Evolutionary conservation across 1,284 basidiomycete species (phyloP).

Genomic region (Cystobasidiaceae sp.): DNA sequence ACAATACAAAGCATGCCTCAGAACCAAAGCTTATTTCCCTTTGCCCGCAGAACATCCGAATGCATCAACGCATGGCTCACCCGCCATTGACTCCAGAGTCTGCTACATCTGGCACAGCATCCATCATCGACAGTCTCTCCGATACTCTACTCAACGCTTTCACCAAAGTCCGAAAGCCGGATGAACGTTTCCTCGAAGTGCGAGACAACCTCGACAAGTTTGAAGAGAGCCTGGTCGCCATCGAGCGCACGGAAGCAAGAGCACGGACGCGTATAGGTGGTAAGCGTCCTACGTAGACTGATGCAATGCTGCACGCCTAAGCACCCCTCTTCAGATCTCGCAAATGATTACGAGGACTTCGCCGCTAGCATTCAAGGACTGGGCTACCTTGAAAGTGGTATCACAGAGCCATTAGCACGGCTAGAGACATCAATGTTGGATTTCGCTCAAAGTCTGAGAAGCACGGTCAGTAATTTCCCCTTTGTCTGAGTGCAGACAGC

Average conservation of each 20-base stretch:
- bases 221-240: conserved; percentile 76
- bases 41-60: conserved; percentile 70
- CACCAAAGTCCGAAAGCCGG: conserved; percentile 88
- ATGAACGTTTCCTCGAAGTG: conserved; percentile 89
- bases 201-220: conserved; percentile 86
- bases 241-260: conserved; percentile 73
- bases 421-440: conserved; percentile 92
- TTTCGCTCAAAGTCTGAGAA: conserved; percentile 77
- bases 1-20: too few relatives aligned
- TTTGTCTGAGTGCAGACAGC: conserved; percentile 23
- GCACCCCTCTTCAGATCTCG: conserved; percentile 68
- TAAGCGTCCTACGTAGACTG: conserved; percentile 54
- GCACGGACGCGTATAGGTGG: conserved; percentile 73
- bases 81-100: conserved; percentile 70
- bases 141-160: conserved; percentile 95
- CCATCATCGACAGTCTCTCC: conserved; percentile 88
- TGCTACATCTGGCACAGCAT: conserved; percentile 50
- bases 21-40: neutral
- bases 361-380: conserved; percentile 92
- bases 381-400: conserved; percentile 94
- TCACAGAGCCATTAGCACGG: conserved; percentile 91
- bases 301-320: conserved; percentile 46
- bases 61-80: conserved; percentile 87
- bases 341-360: conserved; percentile 92
- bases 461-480: conserved; percentile 57